Evolutionary conservation across 768 basidiomycete species (phyloP).

Genomic region (Melanogaster broomeanus): DNA sequence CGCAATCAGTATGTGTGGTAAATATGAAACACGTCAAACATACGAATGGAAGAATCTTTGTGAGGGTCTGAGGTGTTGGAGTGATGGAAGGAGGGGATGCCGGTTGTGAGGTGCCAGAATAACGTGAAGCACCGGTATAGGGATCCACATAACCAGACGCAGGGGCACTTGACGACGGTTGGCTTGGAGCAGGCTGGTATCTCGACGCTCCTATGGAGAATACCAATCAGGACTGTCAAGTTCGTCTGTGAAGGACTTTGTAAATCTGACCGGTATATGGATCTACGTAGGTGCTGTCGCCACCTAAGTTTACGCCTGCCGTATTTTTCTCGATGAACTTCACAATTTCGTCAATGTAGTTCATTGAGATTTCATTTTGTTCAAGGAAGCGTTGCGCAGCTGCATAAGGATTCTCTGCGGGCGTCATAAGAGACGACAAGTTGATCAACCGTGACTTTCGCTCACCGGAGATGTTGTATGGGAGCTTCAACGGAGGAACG

Average conservation of each 20-base stretch:
- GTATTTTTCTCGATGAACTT: slow-evolving; percentile 94
- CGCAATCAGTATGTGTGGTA: not conserved
- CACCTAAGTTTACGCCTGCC: slow-evolving; percentile 68
- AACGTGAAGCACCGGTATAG: slow-evolving; percentile 71
- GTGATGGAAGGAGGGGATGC: slow-evolving; percentile 32
- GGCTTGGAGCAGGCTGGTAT: slow-evolving; percentile 49
- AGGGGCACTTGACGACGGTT: slow-evolving; percentile 30
- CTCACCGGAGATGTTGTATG: slow-evolving; percentile 86
- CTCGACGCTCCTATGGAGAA: slow-evolving; percentile 57
- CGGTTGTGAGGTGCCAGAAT: slow-evolving; percentile 44
- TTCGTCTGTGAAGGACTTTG: not conserved
- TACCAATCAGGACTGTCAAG: not conserved
- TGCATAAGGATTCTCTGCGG: slow-evolving; percentile 82
- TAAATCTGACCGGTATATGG: slow-evolving; percentile 77
- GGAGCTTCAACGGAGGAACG: slow-evolving; percentile 88
- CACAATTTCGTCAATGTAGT: slow-evolving; percentile 88
- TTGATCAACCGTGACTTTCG: not conserved
- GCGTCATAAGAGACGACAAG: slow-evolving; percentile 1
- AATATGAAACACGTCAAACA: slow-evolving; percentile 15
- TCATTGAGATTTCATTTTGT: slow-evolving; percentile 77
- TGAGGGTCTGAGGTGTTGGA: slow-evolving; percentile 26
- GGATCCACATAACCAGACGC: slow-evolving; percentile 58
- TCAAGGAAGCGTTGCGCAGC: slow-evolving; percentile 90
- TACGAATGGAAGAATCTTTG: slow-evolving; percentile 56
- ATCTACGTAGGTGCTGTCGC: slow-evolving; percentile 68